phyloP scores from a whole-genome alignment of 2,329 filamentous ascomycete species.

The Dactylonectria estremocensis region DNA sequence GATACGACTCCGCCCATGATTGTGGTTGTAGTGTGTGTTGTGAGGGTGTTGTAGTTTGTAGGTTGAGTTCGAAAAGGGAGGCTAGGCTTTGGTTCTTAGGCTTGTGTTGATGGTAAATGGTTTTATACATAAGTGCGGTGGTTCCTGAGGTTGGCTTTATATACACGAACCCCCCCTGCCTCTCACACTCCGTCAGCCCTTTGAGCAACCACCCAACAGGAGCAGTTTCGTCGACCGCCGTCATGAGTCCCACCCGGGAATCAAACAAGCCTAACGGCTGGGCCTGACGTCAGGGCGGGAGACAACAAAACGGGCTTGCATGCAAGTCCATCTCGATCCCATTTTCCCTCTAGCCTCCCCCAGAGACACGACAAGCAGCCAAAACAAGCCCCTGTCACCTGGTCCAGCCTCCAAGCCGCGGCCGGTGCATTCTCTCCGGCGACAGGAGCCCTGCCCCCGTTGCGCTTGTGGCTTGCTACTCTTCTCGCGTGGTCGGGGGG shows the following conservation, averaged over 20 bases:
- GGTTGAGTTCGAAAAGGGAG: slow-evolving; percentile 14
- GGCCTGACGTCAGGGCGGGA: neutral
- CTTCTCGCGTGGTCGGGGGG: neutral
- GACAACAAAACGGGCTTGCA: too few relatives aligned
- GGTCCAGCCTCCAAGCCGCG: neutral
- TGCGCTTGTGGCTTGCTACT: slow-evolving; percentile 1
- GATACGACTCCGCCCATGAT: slow-evolving; percentile 87
- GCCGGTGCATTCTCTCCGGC: neutral
- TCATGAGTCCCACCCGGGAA: neutral
- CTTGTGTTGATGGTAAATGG: neutral
- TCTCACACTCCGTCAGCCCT: too few relatives aligned
- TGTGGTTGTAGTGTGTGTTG: slow-evolving; percentile 32
- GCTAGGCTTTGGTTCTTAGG: neutral
- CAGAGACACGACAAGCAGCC: neutral
- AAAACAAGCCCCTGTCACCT: neutral
- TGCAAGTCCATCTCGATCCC: slow-evolving; percentile 5
- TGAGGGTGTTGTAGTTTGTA: slow-evolving; percentile 16
- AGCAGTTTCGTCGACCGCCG: neutral
- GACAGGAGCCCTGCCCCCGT: neutral
- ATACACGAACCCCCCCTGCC: neutral
- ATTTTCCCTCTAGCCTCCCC: neutral
- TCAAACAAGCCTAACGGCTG: neutral
- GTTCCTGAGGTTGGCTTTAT: neutral
- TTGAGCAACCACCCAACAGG: neutral
- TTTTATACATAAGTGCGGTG: neutral